Evolutionary conservation across 2,329 filamentous ascomycete species (phyloP).

Genomic region (Diaporthe citrichinensis): DNA sequence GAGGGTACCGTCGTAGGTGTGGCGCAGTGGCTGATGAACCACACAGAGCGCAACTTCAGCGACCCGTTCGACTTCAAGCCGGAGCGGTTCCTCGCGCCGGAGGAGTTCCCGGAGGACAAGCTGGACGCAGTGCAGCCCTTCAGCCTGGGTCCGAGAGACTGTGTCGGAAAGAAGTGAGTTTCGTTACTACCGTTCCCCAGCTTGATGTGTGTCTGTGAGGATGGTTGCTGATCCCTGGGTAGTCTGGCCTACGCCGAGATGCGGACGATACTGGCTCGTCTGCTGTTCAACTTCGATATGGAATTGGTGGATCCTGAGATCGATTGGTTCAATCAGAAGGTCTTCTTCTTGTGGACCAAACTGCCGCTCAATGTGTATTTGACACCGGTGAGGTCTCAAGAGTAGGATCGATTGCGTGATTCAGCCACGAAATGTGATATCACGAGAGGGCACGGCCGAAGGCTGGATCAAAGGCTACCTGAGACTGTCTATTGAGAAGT

Average conservation of each 20-base stretch:
- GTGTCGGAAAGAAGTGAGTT: conserved; percentile 64
- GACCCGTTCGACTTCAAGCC: conserved; percentile 61
- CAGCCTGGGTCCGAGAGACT: conserved; percentile 63
- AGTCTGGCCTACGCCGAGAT: conserved; percentile 66
- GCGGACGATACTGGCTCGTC: conserved; percentile 61
- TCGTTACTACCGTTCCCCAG: too few relatives aligned
- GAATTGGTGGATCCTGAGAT: conserved; percentile 53
- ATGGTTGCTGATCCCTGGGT: neutral
- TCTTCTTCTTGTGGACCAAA: conserved; percentile 59
- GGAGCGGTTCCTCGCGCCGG: conserved; percentile 61
- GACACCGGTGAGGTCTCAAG: conserved; percentile 47
- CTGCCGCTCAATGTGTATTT: conserved; percentile 53
- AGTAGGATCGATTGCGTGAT: neutral
- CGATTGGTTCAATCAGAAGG: conserved; percentile 57
- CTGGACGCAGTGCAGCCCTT: conserved; percentile 63
- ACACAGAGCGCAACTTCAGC: conserved; percentile 59
- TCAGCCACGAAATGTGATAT: neutral
- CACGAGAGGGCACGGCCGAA: neutral
- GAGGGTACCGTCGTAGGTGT: conserved; percentile 56
- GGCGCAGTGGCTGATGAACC: conserved; percentile 61
- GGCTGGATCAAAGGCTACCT: neutral
- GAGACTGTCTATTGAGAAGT: too few relatives aligned
- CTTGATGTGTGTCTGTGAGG: neutral
- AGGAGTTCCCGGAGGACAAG: conserved; percentile 57
- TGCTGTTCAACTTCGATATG: conserved; percentile 66